Evolutionary conservation across 2,329 filamentous ascomycete genomes (phyloP), one percentile per base, ranked within the genome.

Genomic region (Plenodomus tracheiphilus): DNA sequence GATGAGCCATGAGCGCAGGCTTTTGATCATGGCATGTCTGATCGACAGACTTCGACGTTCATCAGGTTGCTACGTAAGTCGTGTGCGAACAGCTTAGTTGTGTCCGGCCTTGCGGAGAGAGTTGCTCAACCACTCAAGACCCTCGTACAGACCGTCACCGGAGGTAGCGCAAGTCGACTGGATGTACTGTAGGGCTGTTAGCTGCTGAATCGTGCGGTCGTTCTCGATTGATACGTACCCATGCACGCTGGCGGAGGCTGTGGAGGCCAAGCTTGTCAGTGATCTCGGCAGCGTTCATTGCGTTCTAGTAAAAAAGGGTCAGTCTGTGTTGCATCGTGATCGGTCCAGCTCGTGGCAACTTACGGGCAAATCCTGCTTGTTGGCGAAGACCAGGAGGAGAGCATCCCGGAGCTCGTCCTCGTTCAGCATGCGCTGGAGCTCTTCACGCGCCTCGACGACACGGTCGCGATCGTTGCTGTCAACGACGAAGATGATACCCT

Each of bases 231-330:
- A 38, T 58, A 81, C 91, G 76, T 92, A 99, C 94, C 94, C 94
- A 99, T 72, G 91, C 89, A 77, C 94, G 92, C 83, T 96, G 91
- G 85, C 91, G 91, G 85, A 99, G 84, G 81, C 90, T 95, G 87
- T 97, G 93, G 72, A 99, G 91, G 74, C 94, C 94, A 78, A 99
- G 91, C 87, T 97, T 97, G 82, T 99, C 93, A 78, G 94, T 99
- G 78, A 99, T 97, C 83, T 99, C 94, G 74, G 94, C 93, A 72
- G 94, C 93, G 80, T 96, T 97, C 94, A 97, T 97, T 79, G 94
- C 94, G 75, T 97, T 97, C 92, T 96, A 71, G 17, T 19, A 39
- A 37, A 11, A 32, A 15, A 8, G 15, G 7, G 28, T 32, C 28
- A 32, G 28, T 11, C 28, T 10, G 7, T 30, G 37, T 18, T 21